Evolutionary conservation across 495 filamentous ascomycete species (phyloP), one percentile per base, ranked within the genome.

Genomic region (Penicillium fimorum): DNA sequence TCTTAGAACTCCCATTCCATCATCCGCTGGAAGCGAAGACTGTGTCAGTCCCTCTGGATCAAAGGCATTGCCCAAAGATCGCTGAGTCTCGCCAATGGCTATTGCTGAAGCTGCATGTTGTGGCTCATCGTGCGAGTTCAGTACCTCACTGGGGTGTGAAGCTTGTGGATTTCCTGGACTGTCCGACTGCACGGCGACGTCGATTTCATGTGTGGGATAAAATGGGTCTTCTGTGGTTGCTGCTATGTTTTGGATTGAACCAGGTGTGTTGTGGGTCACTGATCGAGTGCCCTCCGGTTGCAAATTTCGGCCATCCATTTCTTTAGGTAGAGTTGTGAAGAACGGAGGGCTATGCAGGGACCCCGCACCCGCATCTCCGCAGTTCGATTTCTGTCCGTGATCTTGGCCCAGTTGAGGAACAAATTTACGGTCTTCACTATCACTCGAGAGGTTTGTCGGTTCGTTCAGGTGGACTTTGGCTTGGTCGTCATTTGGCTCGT

Each of bases 1-100:
- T 53, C 94, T 78, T 54, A 97, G 71, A 50, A 73, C 70, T 8
- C 84, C 78, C 89, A 96, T 96, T 30, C 94, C 94, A 78, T 99
- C 94, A 70, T 99, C 91, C 61, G 87, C 94, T 0, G 94, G 95
- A 47, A 98, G 74, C 20, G 76, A 60, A 8, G 50, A 53, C n/a
- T 68, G 65, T 2, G 50, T 68, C 42, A 40, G 44, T 44, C 65
- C 65, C 50, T 62, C 63, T 17, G 57, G 41, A 42, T 56, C 57
- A 20, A 63, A 52, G 22, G 44, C 15, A 49, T 55, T 56, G 29
- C 35, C 47, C 53, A 44, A 18, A 22, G 27, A 27, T 32, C 18
- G 52, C 20, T 45, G 53, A 1, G 48, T 10, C 11, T 46, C 49
- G 10, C 57, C 53, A 9, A 18, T 32, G 22, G 49, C 47, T 9